Conservation (phyloP, 148 eudicot species). For the Talinum fruticosum region DNA sequence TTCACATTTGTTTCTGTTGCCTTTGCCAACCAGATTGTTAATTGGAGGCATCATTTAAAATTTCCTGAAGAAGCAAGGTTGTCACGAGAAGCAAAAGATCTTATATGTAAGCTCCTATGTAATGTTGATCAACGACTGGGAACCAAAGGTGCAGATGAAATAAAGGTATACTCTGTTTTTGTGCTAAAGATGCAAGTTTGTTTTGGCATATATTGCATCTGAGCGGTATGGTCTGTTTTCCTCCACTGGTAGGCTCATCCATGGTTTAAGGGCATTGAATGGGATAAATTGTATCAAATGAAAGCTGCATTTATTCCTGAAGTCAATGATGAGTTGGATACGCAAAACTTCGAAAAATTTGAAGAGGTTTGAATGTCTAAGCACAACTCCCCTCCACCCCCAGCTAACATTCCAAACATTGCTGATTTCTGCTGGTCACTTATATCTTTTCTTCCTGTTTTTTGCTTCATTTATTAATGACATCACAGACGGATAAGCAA, state of each 20-base stretch:
- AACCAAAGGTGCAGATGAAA: slow-evolving; percentile 90
- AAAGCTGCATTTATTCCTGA: slow-evolving; percentile 98
- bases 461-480: slow-evolving; percentile 4
- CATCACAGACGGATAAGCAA: slow-evolving; percentile 66
- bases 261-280: slow-evolving; percentile 82
- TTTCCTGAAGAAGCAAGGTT: slow-evolving; percentile 98
- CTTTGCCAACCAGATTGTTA: slow-evolving; percentile 65
- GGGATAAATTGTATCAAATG: slow-evolving; percentile 87
- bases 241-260: slow-evolving; percentile 63
- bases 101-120: slow-evolving; percentile 83
- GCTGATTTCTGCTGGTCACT: slow-evolving; percentile 13
- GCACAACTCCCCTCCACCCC: background rate
- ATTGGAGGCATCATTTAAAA: slow-evolving; percentile 95
- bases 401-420: background rate
- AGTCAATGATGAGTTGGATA: slow-evolving; percentile 96
- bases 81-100: slow-evolving; percentile 93
- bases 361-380: slow-evolving; percentile 61
- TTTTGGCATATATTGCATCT: background rate
- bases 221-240: slow-evolving; percentile 8
- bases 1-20: background rate
- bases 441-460: slow-evolving; percentile 1
- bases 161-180: slow-evolving; percentile 57
- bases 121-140: slow-evolving; percentile 93
- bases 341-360: slow-evolving; percentile 95
- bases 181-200: background rate